Evolutionary conservation across 1,139 yeast species (phyloP), one percentile per base, ranked within the genome.

Genomic region (Blastobotrys arbuscula): DNA sequence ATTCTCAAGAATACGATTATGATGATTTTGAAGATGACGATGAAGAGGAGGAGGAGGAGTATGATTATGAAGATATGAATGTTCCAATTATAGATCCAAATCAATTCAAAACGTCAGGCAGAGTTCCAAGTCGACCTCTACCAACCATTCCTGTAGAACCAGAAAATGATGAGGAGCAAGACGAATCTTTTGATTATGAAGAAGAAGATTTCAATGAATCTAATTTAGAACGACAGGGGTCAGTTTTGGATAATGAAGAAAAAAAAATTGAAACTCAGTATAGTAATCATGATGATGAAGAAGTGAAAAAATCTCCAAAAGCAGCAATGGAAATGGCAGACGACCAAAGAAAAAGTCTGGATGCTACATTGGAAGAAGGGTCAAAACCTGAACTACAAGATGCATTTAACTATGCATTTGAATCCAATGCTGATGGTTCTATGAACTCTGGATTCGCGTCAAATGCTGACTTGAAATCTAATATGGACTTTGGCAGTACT

Each of bases 221-320:
- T 37, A 23, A n/a, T 16, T 20, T 63, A 26, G 53, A 59, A 3
- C 62, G 69, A 23, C 59, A 64, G 44, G 69, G 59, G 44, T 61
- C 68, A 19, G 51, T 67, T 40, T 59, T 59, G 43, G 71, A 67
- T 21, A 56, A 59, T 8, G 68, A 67, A 53, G 68, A 67, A 53
- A 53, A 69, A 3, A 60, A 59, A 28, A 58, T 65, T 15, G 53
- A 57, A 6, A 66, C 70, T 1, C 48, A 53, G 39, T 56, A 59
- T 37, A 57, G 31, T 24, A 18, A 34, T 8, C 21, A 6, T 39
- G 23, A 18, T 5, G 13, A 35, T 9, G 18, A 4, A 35, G 3
- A 28, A 28, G 31, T 16, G 16, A 10, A 16, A 2, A 18, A 15
- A 13, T 13, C 21, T 7, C 18, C 41, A 9, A 20, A 38, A 18